Percentiles rank a stretch among this genome's conserved stretches.
Conservation (phyloP, 129 eudicot genomes). For the Gnaphalium uliginosum region DNA sequence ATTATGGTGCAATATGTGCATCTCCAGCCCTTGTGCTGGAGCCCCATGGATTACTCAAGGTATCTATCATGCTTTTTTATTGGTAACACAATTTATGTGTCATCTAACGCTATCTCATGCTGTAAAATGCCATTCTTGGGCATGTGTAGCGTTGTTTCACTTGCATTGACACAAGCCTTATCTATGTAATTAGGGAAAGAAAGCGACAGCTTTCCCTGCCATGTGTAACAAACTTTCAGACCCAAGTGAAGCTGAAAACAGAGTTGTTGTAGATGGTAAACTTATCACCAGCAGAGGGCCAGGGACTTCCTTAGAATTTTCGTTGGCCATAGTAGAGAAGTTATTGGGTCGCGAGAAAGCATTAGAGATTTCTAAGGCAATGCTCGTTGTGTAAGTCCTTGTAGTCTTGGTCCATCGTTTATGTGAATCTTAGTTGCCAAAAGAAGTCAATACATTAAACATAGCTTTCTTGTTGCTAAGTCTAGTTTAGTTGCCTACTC, state of each 20-base stretch:
- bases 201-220: slow-evolving; percentile 96
- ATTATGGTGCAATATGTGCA: slow-evolving; percentile 95
- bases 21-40: slow-evolving; percentile 94
- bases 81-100: not conserved
- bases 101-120: not conserved
- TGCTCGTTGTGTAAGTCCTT: slow-evolving; percentile 46
- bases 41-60: slow-evolving; percentile 93
- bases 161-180: not conserved
- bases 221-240: slow-evolving; percentile 84
- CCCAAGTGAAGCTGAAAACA: slow-evolving; percentile 59
- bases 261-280: slow-evolving; percentile 90
- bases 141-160: not conserved
- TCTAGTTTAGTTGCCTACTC: slow-evolving; percentile 24
- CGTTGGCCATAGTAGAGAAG: slow-evolving; percentile 87
- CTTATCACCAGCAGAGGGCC: slow-evolving; percentile 95
- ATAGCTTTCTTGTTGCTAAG: not conserved
- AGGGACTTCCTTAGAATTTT: slow-evolving; percentile 83
- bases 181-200: slow-evolving; percentile 63
- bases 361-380: slow-evolving; percentile 65
- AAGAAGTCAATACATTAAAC: not conserved
- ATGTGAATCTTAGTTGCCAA: slow-evolving; percentile 1
- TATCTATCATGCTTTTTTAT: slow-evolving; percentile 22
- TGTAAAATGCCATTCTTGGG: not conserved
- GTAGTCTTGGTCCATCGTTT: not conserved
- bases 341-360: slow-evolving; percentile 73